Conservation (phyloP, 2,329 filamentous ascomycete genomes). For the Botryotinia calthae region DNA sequence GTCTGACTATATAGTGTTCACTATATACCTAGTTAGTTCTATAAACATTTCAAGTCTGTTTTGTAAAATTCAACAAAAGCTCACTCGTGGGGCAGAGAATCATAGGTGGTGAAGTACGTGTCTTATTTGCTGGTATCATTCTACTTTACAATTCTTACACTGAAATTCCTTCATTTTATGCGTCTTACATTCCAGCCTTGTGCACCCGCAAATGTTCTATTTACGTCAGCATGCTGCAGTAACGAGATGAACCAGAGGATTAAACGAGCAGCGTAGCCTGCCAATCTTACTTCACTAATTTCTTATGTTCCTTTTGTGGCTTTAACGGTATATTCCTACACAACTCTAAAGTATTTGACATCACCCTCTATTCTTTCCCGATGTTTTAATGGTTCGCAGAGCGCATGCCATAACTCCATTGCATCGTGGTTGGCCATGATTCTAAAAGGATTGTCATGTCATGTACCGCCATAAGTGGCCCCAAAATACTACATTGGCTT, state of each 20-base stretch:
- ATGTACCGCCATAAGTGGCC: neutral
- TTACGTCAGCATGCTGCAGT: neutral
- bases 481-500: neutral
- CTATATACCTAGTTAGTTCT: too few relatives aligned
- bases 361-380: neutral
- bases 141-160: neutral
- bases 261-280: neutral
- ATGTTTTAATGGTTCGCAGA: neutral
- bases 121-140: neutral
- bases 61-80: neutral
- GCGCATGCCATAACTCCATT: neutral
- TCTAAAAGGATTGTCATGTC: neutral
- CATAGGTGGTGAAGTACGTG: neutral
- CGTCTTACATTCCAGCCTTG: neutral
- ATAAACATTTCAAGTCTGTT: neutral
- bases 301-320: neutral
- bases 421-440: neutral
- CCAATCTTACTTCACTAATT: neutral
- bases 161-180: neutral
- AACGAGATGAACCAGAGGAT: neutral
- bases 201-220: neutral
- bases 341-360: neutral
- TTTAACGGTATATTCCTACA: neutral
- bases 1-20: too few relatives aligned
- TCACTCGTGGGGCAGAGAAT: neutral